Conservation (phyloP, 306 rosid genomes). For the Comarum palustre region DNA sequence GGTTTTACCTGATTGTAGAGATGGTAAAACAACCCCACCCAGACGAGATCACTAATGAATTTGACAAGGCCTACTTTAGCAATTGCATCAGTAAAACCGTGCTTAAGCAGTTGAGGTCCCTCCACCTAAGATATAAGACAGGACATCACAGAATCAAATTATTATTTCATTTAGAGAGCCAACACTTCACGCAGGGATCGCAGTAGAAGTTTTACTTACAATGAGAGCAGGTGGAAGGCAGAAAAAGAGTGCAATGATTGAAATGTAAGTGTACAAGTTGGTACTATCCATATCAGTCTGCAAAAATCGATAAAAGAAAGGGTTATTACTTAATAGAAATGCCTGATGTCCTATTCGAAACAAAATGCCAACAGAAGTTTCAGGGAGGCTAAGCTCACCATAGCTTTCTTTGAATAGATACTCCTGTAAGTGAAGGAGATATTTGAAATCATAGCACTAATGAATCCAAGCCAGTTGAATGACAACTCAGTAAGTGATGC, state of each 20-base stretch:
- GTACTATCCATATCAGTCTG: slow-evolving; percentile 99
- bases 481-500: slow-evolving; percentile 61
- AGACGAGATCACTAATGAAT: slow-evolving; percentile 77
- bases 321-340: not conserved
- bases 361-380: slow-evolving; percentile 9
- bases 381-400: slow-evolving; percentile 48
- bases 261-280: slow-evolving; percentile 84
- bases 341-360: not conserved
- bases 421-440: slow-evolving; percentile 60
- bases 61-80: slow-evolving; percentile 80
- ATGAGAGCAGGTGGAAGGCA: slow-evolving; percentile 88
- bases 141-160: not conserved
- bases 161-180: slow-evolving; percentile 8
- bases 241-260: slow-evolving; percentile 83
- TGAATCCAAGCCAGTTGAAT: slow-evolving; percentile 56
- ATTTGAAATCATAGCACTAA: slow-evolving; percentile 62
- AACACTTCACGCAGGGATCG: not conserved
- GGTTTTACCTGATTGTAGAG: slow-evolving; percentile 84
- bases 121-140: slow-evolving; percentile 50
- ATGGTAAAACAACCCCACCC: slow-evolving; percentile 97
- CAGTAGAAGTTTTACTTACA: slow-evolving; percentile 50
- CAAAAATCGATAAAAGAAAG: slow-evolving; percentile 16
- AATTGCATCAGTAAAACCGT: slow-evolving; percentile 80
- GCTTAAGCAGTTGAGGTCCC: slow-evolving; percentile 75
- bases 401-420: slow-evolving; percentile 87